These are phyloP conservation scores for Naganishia albida DNA, from an alignment of 1,284 basidiomycete species.

Conservation along the genomic window DNA sequence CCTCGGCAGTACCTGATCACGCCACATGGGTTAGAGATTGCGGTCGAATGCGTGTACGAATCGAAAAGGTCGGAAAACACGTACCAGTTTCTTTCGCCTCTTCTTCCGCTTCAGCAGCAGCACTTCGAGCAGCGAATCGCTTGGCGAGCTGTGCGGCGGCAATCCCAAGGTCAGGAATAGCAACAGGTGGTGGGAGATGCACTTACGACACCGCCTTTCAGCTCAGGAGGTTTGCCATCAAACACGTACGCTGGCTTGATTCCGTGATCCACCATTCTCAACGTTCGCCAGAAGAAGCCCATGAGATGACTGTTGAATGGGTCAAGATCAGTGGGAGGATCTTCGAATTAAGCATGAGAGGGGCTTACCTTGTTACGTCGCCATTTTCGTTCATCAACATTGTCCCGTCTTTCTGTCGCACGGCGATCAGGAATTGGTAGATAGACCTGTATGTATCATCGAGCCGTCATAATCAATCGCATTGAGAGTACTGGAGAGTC, in stretches of 20 bases:
- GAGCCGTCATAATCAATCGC: no score
- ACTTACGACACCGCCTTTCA: slow-evolving; percentile 93
- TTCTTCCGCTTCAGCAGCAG: slow-evolving; percentile 90
- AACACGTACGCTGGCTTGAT: slow-evolving; percentile 99
- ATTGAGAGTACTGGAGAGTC: background rate
- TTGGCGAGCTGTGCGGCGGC: slow-evolving; percentile 70
- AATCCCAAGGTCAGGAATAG: background rate
- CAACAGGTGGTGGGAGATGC: no score
- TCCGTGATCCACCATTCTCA: slow-evolving; percentile 97
- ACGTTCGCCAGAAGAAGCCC: slow-evolving; percentile 97
- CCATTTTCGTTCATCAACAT: slow-evolving; percentile 94
- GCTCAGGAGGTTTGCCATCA: slow-evolving; percentile 95
- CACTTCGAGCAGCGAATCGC: slow-evolving; percentile 85
- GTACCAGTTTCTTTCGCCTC: slow-evolving; percentile 91
- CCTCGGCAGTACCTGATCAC: slow-evolving; percentile 72
- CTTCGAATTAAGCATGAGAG: background rate
- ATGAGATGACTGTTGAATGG: slow-evolving; percentile 73
- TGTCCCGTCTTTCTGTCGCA: slow-evolving; percentile 93
- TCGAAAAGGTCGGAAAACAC: slow-evolving; percentile 31
- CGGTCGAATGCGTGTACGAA: background rate
- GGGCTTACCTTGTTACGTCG: slow-evolving; percentile 76
- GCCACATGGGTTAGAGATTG: background rate
- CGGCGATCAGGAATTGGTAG: slow-evolving; percentile 93
- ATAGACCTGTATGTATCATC: slow-evolving; percentile 48
- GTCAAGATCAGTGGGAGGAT: slow-evolving; percentile 3